These are phyloP conservation scores for Pseudogymnoascus sp. DNA, from an alignment of 2,329 filamentous ascomycete genomes.

Conservation along the genomic window DNA sequence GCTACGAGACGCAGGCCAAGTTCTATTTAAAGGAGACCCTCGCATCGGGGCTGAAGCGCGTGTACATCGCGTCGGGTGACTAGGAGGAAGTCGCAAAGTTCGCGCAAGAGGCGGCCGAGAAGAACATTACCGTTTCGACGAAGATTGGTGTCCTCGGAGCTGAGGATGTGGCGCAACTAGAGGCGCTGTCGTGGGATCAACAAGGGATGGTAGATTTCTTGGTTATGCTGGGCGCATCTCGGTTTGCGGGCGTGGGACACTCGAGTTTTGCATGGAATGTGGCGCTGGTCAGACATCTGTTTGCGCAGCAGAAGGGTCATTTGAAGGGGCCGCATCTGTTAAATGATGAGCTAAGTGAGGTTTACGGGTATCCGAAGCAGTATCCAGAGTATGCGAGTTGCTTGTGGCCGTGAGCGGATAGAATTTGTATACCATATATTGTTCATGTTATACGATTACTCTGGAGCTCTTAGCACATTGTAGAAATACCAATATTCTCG, in stretches of 20 bases:
- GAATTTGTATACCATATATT: neutral
- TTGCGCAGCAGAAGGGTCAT: slow-evolving; percentile 14
- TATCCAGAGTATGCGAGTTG: slow-evolving; percentile 22
- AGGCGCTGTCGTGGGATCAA: slow-evolving; percentile 15
- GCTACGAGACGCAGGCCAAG: slow-evolving; percentile 18
- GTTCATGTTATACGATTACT: neutral
- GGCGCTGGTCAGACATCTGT: slow-evolving; percentile 22
- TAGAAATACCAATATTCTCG: neutral
- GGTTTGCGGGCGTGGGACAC: slow-evolving; percentile 14
- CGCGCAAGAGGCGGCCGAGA: neutral
- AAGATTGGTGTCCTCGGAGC: slow-evolving; percentile 12
- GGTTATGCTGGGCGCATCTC: slow-evolving; percentile 14
- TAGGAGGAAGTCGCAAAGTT: slow-evolving; percentile 10
- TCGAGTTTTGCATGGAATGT: slow-evolving; percentile 17
- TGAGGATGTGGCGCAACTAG: slow-evolving; percentile 6
- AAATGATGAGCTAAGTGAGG: slow-evolving; percentile 23
- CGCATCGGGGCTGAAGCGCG: slow-evolving; percentile 4
- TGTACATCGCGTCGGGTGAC: slow-evolving; percentile 19
- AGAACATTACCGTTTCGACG: slow-evolving; percentile 14
- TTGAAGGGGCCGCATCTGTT: slow-evolving; percentile 21
- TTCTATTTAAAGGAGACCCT: slow-evolving; percentile 13
- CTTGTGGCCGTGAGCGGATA: slow-evolving; percentile 20
- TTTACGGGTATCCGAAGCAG: slow-evolving; percentile 18
- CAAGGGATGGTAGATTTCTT: slow-evolving; percentile 17
- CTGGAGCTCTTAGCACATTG: neutral